Base-by-base conservation (phyloP, 257 asterid genomes). In the Phtheirospermum japonicum region DNA sequence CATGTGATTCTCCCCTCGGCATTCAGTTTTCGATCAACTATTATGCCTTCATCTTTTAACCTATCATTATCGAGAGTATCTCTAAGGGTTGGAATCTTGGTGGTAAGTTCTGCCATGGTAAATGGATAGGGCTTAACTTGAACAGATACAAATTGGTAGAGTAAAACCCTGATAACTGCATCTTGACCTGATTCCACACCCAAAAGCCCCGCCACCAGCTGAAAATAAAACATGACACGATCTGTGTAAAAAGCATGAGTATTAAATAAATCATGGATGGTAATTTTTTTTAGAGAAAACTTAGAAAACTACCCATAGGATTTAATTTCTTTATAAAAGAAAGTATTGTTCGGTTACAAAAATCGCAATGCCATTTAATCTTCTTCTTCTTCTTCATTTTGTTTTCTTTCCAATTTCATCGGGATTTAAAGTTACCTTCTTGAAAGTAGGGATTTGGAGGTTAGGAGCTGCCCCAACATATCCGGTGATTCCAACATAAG, bases 401-500 rank as follows among this genome's bases (percentile, higher is more conserved):
- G n/a, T n/a, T n/a, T n/a, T n/a, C n/a, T n/a, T n/a, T n/a, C n/a
- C n/a, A n/a, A n/a, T n/a, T n/a, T n/a, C n/a, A n/a, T n/a, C n/a
- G n/a, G n/a, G n/a, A n/a, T n/a, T n/a, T n/a, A n/a, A n/a, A n/a
- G n/a, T 19, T 78, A 83, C 87, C 63, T 65, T 60, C 72, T 68
- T 77, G 57, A 80, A 75, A 0, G 50, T 42, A 4, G 71, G 26
- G 52, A 63, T 72, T 0, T 13, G 54, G 64, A 85, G 89, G 45
- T 65, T 71, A 4, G 67, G 74, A 37, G 73, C 73, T 6, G 87
- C 75, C 9, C 89, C 94, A 1, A 85, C 94, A 8, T 82, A 85
- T 5, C 87, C 87, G 0, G 87, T 85, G 72, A 82, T 82, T 28
- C 94, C 94, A 67, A 82, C 80, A 30, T 82, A 85, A 30, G 85